These are phyloP conservation scores for Trypanosoma melophagium DNA, from an alignment of 208 protist genomes.

Conservation along the genomic window DNA sequence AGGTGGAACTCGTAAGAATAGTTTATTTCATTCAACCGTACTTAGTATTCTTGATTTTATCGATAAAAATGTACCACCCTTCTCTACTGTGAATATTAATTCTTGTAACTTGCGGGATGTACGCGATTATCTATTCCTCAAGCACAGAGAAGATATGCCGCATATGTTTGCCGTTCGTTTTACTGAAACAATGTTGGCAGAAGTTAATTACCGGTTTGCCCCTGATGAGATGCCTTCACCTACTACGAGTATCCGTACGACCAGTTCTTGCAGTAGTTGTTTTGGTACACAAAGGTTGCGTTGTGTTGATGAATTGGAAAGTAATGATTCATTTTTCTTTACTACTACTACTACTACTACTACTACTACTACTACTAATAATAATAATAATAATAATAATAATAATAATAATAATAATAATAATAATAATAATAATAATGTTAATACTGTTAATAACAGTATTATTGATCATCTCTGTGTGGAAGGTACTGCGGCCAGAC, in stretches of 20 bases:
- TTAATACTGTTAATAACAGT: neutral
- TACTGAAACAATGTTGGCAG: slow-evolving; percentile 44
- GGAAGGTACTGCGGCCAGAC: no score
- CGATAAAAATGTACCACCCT: slow-evolving; percentile 14
- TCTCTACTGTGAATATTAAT: neutral
- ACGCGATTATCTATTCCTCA: slow-evolving; percentile 60
- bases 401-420: neutral
- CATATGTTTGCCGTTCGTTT: slow-evolving; percentile 40
- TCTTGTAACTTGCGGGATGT: slow-evolving; percentile 52
- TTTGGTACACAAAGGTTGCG: slow-evolving; percentile 56
- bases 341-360: no score
- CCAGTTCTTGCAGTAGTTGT: slow-evolving; percentile 44
- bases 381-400: neutral
- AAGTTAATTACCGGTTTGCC: slow-evolving; percentile 47
- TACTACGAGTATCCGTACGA: slow-evolving; percentile 55
- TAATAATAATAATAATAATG: neutral
- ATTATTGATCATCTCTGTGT: no score
- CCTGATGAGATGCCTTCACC: slow-evolving; percentile 38
- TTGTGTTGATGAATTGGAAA: slow-evolving; percentile 79
- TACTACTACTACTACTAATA: neutral
- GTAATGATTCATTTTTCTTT: neutral
- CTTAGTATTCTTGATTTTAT: slow-evolving; percentile 53
- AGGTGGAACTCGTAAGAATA: slow-evolving; percentile 49
- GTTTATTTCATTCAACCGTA: slow-evolving; percentile 69
- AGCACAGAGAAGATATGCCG: slow-evolving; percentile 46